Base-by-base conservation (phyloP, 1,284 basidiomycete species). In the Ganoderma sp. region DNA sequence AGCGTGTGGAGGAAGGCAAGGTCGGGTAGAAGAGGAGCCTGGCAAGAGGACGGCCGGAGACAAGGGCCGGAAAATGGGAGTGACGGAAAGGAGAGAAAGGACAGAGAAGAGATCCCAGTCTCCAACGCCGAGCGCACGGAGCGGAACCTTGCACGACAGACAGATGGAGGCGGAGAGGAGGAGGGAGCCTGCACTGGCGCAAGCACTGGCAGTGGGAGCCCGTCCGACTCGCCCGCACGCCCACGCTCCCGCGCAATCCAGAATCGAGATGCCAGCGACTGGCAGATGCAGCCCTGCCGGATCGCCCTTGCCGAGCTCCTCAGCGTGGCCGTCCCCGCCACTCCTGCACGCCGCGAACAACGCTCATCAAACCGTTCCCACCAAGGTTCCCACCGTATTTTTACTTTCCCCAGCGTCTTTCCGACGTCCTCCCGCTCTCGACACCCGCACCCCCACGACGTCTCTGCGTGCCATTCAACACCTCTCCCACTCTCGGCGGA, bases 61-160 rank as follows among this genome's bases (percentile, higher is more conserved):
- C 48, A 45, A 62, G 61, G 28, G 59, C 57, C 58, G 43, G 62
- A 5, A 42, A 56, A 56, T 56, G 52, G 52, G 52, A 17, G 32
- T 56, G 52, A 56, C 52, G 66, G 48, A 61, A 66, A 61, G 70
- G 66, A 61, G 52, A 64, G 64, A 37, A 67, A 62, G 63, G 66
- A 69, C 45, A 50, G 61, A 37, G 48, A 15, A 43, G 48, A 12
- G 12, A 14, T 54, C 50, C 17, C 1, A 56, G 28, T 52, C 22
- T 52, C 28, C 14, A 43, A 45, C 45, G 32, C 43, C 45, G 61
- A 52, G 25, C 34, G 41, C 58, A 60, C n/a, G 58, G n/a, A 60
- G 39, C 39, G 3, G 41, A 60, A 60, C 58, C 22, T 41, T 66
- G 37, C 37, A 39, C 8, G 61, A 66, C 63, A 57, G 66, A 63